Conservation (phyloP, 805 yeast species). For the Clavispora vitiphila region DNA sequence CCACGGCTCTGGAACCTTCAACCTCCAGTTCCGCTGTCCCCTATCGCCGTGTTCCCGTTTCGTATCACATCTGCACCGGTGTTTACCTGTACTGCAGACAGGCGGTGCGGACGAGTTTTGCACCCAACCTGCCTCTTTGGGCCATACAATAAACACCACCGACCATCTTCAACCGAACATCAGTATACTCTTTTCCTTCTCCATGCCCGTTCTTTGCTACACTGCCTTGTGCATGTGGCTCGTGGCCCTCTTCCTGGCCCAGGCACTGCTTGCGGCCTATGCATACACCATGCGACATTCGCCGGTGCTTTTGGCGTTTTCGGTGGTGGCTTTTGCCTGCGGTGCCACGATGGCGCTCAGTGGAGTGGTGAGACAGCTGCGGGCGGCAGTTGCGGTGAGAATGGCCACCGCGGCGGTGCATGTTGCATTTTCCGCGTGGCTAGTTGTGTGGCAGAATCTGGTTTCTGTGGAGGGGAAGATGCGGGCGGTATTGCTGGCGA, state of each 20-base stretch:
- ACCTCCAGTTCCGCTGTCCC: too few relatives aligned
- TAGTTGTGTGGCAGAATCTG: neutral
- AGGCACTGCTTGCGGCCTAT: slow-evolving; percentile 9
- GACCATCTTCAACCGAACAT: neutral
- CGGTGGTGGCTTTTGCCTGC: neutral
- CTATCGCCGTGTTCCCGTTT: too few relatives aligned
- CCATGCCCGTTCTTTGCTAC: neutral
- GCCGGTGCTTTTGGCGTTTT: neutral
- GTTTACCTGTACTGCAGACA: neutral
- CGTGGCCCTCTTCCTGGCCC: slow-evolving; percentile 6
- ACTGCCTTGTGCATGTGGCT: slow-evolving; percentile 5
- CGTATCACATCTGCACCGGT: too few relatives aligned
- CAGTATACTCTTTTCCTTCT: neutral
- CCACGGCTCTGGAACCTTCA: too few relatives aligned
- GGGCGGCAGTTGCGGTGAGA: neutral
- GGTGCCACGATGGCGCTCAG: neutral
- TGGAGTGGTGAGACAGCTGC: neutral
- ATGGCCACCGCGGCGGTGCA: neutral
- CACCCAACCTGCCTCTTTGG: slow-evolving; percentile 12
- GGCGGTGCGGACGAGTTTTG: slow-evolving; percentile 4
- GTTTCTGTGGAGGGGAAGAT: neutral
- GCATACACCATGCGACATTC: slow-evolving; percentile 1
- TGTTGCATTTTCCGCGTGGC: neutral
- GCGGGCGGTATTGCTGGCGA: neutral
- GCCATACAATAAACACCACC: slow-evolving; percentile 6